phyloP scores from a whole-genome alignment of 192 early-diverging fungal species.

The Coemansia aciculifera region DNA sequence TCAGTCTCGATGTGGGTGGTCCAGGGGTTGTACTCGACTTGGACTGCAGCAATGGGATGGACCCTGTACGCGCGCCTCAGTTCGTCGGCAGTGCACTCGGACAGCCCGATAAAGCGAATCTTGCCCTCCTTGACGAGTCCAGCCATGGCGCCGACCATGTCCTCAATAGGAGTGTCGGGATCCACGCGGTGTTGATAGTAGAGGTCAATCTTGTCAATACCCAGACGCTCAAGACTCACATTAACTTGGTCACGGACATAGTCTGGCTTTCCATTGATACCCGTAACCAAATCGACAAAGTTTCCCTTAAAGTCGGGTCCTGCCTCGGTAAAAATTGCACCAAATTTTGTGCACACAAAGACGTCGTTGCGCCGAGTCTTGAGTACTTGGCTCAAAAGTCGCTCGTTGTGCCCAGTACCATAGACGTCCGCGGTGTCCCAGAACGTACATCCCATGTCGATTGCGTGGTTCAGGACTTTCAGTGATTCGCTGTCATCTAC shows the following conservation, averaged over 20 bases:
- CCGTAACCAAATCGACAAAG: constrained; percentile 14
- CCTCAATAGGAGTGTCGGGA: constrained; percentile 61
- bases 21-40: constrained; percentile 58
- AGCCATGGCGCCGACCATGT: constrained; percentile 63
- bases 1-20: constrained; percentile 63
- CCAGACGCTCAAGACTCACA: constrained; percentile 55
- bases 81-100: constrained; percentile 60
- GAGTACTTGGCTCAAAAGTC: constrained; percentile 55
- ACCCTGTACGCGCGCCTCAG: constrained; percentile 65
- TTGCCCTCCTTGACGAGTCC: constrained; percentile 70
- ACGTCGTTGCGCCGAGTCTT: constrained; percentile 56
- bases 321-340: constrained; percentile 8
- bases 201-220: constrained; percentile 61
- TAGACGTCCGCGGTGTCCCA: constrained; percentile 67
- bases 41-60: constrained; percentile 65
- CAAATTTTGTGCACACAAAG: constrained; percentile 68
- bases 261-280: constrained; percentile 52
- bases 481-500: constrained; percentile 40
- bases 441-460: constrained; percentile 58
- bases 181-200: constrained; percentile 69
- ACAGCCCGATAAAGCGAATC: constrained; percentile 61
- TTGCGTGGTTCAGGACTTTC: constrained; percentile 51
- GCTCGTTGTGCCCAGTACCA: constrained; percentile 60
- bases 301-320: constrained; percentile 26
- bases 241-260: constrained; percentile 56